Percentiles rank a stretch among this genome's conserved stretches.
phyloP scores from a whole-genome alignment of 768 basidiomycete genomes.

The Leccinum rimulosum region DNA sequence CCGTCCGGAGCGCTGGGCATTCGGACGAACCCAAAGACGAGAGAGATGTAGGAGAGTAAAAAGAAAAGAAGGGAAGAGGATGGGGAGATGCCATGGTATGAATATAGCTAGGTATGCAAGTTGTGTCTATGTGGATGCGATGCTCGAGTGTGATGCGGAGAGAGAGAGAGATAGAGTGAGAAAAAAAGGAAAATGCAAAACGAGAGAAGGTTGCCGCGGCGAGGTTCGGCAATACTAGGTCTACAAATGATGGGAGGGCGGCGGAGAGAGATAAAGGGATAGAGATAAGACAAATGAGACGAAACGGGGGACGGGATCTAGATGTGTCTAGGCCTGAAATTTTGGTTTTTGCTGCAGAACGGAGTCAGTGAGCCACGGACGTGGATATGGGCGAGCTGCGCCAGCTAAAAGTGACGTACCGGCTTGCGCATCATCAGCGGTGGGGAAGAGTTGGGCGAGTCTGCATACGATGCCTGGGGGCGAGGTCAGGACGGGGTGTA shows the following conservation, averaged over 20 bases:
- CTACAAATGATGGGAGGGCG: conserved; percentile 21
- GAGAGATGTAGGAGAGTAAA: neutral
- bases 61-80: conserved; percentile 1
- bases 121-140: conserved; percentile 31
- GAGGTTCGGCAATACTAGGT: conserved; percentile 15
- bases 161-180: neutral
- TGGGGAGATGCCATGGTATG: conserved; percentile 33
- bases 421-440: conserved; percentile 59
- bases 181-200: conserved; percentile 9
- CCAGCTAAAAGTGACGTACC: conserved; percentile 28
- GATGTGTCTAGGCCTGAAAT: conserved; percentile 30
- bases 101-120: conserved; percentile 35
- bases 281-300: neutral
- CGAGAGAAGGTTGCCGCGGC: conserved; percentile 18
- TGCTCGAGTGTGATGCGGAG: conserved; percentile 19
- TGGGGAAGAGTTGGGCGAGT: conserved; percentile 39
- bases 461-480: conserved; percentile 36
- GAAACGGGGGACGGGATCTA: conserved; percentile 5
- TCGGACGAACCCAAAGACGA: conserved; percentile 17
- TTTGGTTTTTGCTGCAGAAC: conserved; percentile 31
- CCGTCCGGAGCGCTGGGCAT: conserved; percentile 16
- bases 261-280: conserved; percentile 4
- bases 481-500: conserved; percentile 8
- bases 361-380: neutral
- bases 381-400: neutral